Conservation (phyloP, 2,329 filamentous ascomycete species). For the Ophiostoma pallidulum region DNA sequence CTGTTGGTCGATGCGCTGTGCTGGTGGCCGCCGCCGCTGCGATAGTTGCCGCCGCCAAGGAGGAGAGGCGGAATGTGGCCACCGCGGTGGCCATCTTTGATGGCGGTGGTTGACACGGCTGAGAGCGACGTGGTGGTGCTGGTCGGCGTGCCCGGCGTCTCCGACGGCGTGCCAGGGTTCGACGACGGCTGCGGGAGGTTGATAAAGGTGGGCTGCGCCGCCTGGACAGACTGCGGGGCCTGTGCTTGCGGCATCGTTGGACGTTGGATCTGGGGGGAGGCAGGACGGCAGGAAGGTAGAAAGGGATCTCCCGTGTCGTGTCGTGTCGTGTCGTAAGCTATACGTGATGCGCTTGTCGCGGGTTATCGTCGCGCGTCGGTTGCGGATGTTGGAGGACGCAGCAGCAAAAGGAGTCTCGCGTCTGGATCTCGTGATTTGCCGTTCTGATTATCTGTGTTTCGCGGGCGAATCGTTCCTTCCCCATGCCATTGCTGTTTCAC, state of each 20-base stretch:
- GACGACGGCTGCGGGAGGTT: constrained; percentile 76
- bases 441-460: too few relatives aligned
- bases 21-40: constrained; percentile 49
- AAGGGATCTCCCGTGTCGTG: too few relatives aligned
- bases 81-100: constrained; percentile 91
- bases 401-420: too few relatives aligned
- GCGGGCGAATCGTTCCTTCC: too few relatives aligned
- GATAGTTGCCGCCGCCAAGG: constrained; percentile 18
- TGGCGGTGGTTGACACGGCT: constrained; percentile 83
- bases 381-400: too few relatives aligned
- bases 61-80: constrained; percentile 30
- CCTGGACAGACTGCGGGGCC: constrained; percentile 14
- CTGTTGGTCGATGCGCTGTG: constrained; percentile 57
- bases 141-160: constrained; percentile 91
- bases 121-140: constrained; percentile 88
- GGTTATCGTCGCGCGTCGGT: too few relatives aligned
- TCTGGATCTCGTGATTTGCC: too few relatives aligned
- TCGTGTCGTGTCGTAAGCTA: too few relatives aligned
- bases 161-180: constrained; percentile 76
- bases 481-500: too few relatives aligned
- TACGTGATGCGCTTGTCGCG: too few relatives aligned
- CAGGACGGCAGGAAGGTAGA: neutral
- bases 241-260: neutral
- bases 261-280: neutral
- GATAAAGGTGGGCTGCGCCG: constrained; percentile 57